phyloP scores from a whole-genome alignment of 257 asterid genomes.

The Solanum tarapatanum region DNA sequence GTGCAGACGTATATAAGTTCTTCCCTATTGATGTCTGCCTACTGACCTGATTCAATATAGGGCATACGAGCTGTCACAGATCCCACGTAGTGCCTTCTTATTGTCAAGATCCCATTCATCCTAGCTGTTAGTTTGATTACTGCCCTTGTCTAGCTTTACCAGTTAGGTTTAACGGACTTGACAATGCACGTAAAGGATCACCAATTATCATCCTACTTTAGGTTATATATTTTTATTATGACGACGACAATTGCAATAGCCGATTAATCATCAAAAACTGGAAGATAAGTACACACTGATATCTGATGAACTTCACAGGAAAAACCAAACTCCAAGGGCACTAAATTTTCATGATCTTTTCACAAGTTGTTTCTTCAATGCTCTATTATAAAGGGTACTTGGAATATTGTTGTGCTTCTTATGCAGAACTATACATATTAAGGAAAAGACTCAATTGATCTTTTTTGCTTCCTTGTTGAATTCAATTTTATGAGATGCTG shows the following conservation, averaged over 20 bases:
- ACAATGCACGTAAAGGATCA: not conserved
- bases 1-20: not conserved
- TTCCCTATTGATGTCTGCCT: not conserved
- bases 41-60: conserved; percentile 23
- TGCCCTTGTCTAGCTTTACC: not conserved
- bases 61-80: conserved; percentile 97
- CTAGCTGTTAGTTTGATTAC: not conserved
- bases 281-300: not conserved
- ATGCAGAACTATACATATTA: not conserved
- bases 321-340: not conserved
- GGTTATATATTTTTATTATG: not conserved
- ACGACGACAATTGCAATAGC: not conserved
- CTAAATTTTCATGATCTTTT: not conserved
- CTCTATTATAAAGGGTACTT: not conserved
- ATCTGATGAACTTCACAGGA: not conserved
- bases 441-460: not conserved
- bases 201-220: not conserved
- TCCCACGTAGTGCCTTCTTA: conserved; percentile 73
- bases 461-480: not conserved
- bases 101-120: conserved; percentile 22
- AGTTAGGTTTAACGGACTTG: not conserved
- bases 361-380: not conserved
- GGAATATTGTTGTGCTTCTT: not conserved
- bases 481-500: not conserved
- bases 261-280: not conserved